phyloP scores from a whole-genome alignment of 2,329 filamentous ascomycete species.

The Pseudogymnoascus sp. region DNA sequence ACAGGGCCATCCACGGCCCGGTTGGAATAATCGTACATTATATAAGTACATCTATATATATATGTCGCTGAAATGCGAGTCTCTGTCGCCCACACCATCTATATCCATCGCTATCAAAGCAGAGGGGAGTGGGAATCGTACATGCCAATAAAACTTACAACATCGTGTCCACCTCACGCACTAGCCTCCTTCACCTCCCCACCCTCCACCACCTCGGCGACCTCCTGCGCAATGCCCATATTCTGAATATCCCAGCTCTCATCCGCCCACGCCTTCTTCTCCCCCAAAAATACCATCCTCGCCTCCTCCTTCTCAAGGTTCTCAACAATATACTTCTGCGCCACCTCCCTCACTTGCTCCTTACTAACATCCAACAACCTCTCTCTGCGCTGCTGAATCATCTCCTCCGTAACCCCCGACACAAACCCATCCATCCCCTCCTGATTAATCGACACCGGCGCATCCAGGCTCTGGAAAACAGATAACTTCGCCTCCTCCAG shows the following conservation, averaged over 20 bases:
- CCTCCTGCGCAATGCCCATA: slow-evolving; percentile 55
- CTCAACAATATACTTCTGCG: slow-evolving; percentile 73
- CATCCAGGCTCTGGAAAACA: slow-evolving; percentile 87
- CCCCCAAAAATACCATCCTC: slow-evolving; percentile 67
- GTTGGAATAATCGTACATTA: slow-evolving; percentile 10
- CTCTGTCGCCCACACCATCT: not conserved
- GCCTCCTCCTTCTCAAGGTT: slow-evolving; percentile 51
- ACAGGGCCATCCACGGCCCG: not conserved
- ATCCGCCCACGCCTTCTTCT: slow-evolving; percentile 73
- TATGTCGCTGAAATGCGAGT: slow-evolving; percentile 10
- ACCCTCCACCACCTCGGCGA: slow-evolving; percentile 15
- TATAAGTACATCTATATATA: slow-evolving; percentile 10
- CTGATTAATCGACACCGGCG: slow-evolving; percentile 74
- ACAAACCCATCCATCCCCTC: slow-evolving; percentile 85
- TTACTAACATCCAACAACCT: slow-evolving; percentile 78
- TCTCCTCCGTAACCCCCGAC: slow-evolving; percentile 75
- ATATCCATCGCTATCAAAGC: slow-evolving; percentile 5
- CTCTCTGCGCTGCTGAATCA: slow-evolving; percentile 79
- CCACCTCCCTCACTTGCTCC: slow-evolving; percentile 70
- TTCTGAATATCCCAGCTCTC: slow-evolving; percentile 66
- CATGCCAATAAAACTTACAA: slow-evolving; percentile 17
- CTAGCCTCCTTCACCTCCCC: slow-evolving; percentile 21
- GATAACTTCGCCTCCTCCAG: slow-evolving; percentile 94
- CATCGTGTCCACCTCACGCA: slow-evolving; percentile 15
- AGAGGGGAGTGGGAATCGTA: slow-evolving; percentile 8